Base-by-base conservation (phyloP, 495 filamentous ascomycete species). In the Bathelium albidoporum region DNA sequence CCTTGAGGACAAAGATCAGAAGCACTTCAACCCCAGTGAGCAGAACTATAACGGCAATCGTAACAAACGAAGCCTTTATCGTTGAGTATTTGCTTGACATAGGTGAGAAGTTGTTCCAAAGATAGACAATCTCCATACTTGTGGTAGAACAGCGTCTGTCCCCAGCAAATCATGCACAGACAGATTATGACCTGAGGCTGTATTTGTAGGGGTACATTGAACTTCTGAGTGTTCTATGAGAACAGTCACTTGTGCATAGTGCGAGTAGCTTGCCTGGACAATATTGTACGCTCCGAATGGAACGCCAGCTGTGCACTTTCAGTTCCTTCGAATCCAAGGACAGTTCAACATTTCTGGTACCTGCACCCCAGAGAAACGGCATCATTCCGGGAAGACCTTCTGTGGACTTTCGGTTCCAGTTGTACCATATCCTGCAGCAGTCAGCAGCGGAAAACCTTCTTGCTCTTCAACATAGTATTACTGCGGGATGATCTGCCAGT, bases 321-420 rank as follows among this genome's bases (percentile, higher is more conserved):
- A n/a, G n/a, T n/a, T n/a, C n/a, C n/a, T n/a, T n/a, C n/a, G n/a
- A 26, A 44, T 49, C 22, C 32, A 26, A n/a, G 20, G 24, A 39
- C 1, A 7, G 32, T 31, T 20, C n/a, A 5, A 22, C 32, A 41
- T n/a, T 10, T 24, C 18, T 70, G 81, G 61, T 71, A 88, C 86
- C 87, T 32, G 80, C 70, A 26, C 85, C 85, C 87, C 88, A 91
- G 1, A 90, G 71, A 61, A 90, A 83, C 82, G 89, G 85, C 88
- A 91, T 91, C 18, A 76, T 65, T 0, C 79, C 82, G 3, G 88
- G 88, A 0, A 91, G 76, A 0, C 88, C 88, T 44, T 89, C 85
- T 0, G 88, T 90, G 59, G 81, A 81, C 68, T 91, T 91, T 12
- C 74, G 78, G 11, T 77, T 76, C 79, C 83, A 89, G 71, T 89